Evolutionary conservation across 2,329 filamentous ascomycete species (phyloP).

Genomic region (Neurospora crassa): DNA sequence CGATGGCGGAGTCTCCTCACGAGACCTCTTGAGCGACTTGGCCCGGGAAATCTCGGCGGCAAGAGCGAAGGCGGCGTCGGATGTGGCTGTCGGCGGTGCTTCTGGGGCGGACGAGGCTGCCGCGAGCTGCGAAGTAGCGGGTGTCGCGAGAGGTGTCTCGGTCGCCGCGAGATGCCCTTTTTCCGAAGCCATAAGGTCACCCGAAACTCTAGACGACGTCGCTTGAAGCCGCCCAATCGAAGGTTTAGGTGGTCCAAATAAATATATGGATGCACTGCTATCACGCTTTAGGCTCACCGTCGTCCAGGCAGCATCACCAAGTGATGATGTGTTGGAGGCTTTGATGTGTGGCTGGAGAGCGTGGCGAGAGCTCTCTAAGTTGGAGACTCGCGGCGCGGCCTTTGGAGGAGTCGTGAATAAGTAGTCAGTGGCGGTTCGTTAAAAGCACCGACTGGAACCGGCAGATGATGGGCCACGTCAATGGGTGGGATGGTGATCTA

Average conservation of each 20-base stretch:
- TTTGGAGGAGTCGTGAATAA: background rate
- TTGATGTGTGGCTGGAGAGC: conserved; percentile 27
- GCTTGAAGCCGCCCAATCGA: conserved; percentile 12
- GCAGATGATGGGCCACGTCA: background rate
- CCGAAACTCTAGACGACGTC: conserved; percentile 2
- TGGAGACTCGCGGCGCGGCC: background rate
- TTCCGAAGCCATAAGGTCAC: conserved; percentile 41
- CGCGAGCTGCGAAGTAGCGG: conserved; percentile 25
- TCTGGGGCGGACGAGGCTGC: conserved; percentile 23
- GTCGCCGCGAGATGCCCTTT: conserved; percentile 39
- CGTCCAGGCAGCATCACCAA: conserved; percentile 17
- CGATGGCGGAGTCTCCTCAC: conserved; percentile 36
- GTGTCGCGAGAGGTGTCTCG: conserved; percentile 34
- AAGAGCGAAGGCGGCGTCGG: conserved; percentile 28
- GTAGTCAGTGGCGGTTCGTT: background rate
- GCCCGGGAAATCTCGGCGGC: conserved; percentile 28
- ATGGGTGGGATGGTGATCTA: background rate
- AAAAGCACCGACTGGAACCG: background rate
- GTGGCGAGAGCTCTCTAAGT: conserved; percentile 24
- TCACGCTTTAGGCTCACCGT: conserved; percentile 14
- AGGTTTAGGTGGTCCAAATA: background rate
- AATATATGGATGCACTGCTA: conserved; percentile 1
- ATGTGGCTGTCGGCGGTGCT: conserved; percentile 25
- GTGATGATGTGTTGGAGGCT: conserved; percentile 14
- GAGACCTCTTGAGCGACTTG: conserved; percentile 36